Conservation (phyloP, 805 yeast genomes). For the Metschnikowia baotianmanensis region DNA sequence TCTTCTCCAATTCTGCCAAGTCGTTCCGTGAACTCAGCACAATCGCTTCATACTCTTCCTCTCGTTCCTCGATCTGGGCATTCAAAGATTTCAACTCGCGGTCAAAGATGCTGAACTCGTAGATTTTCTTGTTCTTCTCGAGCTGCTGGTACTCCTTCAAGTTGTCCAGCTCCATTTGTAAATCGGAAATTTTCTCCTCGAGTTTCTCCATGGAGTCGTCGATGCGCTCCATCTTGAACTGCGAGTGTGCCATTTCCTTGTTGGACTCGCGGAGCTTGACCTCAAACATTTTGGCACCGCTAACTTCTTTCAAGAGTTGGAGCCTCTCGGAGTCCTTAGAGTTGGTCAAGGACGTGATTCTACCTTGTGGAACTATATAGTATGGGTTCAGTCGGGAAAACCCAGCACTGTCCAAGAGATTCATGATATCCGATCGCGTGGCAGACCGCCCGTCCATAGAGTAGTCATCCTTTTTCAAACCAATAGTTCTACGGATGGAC, state of each 20-base stretch:
- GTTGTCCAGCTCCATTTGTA: conserved; percentile 78
- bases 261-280: conserved; percentile 71
- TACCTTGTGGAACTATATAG: conserved; percentile 96
- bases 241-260: conserved; percentile 75
- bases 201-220: conserved; percentile 70
- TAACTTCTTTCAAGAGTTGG: conserved; percentile 79
- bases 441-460: conserved; percentile 78
- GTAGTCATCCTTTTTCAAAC: conserved; percentile 90
- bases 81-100: conserved; percentile 68
- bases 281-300: conserved; percentile 93
- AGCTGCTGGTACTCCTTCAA: conserved; percentile 64
- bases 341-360: conserved; percentile 82
- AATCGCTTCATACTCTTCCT: conserved; percentile 51
- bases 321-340: conserved; percentile 85
- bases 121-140: conserved; percentile 64
- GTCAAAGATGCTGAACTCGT: conserved; percentile 74
- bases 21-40: conserved; percentile 53
- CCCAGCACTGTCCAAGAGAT: conserved; percentile 86
- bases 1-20: conserved; percentile 54
- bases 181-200: conserved; percentile 68
- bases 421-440: conserved; percentile 76
- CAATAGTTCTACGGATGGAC: conserved; percentile 80
- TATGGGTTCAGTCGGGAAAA: conserved; percentile 88
- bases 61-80: conserved; percentile 58
- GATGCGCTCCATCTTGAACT: conserved; percentile 65